A percentile compares a stretch with the other conserved stretches of the same genome.
Conservation (phyloP, 305 asterid genomes). For the Fraxinus sp. region DNA sequence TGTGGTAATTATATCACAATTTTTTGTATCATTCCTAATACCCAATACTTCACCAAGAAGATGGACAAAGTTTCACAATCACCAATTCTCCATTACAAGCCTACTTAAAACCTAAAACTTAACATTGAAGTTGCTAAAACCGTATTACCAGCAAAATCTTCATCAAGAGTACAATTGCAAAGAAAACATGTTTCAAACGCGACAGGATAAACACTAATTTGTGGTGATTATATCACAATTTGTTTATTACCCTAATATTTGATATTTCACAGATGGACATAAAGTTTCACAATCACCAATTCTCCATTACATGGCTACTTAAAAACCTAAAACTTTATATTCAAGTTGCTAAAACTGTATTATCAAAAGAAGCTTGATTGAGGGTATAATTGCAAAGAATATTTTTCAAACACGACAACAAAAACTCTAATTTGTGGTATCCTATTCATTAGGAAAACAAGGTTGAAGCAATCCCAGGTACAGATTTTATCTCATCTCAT, state of each 20-base stretch:
- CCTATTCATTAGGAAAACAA: neutral
- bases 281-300: neutral
- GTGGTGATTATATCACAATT: neutral
- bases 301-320: neutral
- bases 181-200: neutral
- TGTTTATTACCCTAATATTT: neutral
- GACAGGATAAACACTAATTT: neutral
- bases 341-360: neutral
- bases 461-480: neutral
- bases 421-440: neutral
- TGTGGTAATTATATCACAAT: neutral
- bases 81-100: neutral
- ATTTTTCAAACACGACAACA: neutral
- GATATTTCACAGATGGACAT: neutral
- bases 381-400: neutral
- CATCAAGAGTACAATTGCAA: neutral
- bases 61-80: neutral
- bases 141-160: neutral
- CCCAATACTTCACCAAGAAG: neutral
- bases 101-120: neutral
- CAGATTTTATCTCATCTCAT: neutral
- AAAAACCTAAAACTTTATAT: neutral
- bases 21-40: neutral
- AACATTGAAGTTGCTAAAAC: neutral
- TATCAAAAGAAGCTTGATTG: neutral